Percentiles rank a stretch among this genome's conserved stretches.
These are phyloP conservation scores for Macadamia tetraphylla DNA, from an alignment of 164 flowering plant genomes.

Conservation along the genomic window DNA sequence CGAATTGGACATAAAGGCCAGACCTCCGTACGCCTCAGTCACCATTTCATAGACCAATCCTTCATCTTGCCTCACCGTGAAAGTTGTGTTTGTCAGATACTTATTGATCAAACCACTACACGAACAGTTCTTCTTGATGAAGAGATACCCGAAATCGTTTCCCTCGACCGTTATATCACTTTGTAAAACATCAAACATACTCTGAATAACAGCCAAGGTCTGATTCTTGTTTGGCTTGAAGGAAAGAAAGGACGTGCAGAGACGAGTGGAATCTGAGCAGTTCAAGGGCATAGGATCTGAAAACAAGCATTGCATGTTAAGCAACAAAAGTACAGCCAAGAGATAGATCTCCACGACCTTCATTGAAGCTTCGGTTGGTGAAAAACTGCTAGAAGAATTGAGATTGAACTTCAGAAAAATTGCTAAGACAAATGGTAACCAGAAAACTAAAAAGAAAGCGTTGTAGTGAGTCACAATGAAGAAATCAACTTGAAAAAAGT, in stretches of 20 bases:
- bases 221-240: slow-evolving; percentile 44
- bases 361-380: slow-evolving; percentile 9
- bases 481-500: too few relatives aligned
- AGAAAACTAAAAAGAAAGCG: too few relatives aligned
- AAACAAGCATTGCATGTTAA: background rate
- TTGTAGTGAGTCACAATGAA: too few relatives aligned
- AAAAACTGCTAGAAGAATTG: too few relatives aligned
- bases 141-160: slow-evolving; percentile 32
- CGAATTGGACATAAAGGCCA: slow-evolving; percentile 47
- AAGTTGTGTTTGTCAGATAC: slow-evolving; percentile 72
- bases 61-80: slow-evolving; percentile 43
- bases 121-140: slow-evolving; percentile 78
- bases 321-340: slow-evolving; percentile 18
- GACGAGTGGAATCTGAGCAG: slow-evolving; percentile 62
- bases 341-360: slow-evolving; percentile 1
- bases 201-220: slow-evolving; percentile 46
- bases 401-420: background rate
- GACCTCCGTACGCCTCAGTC: slow-evolving; percentile 51
- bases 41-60: slow-evolving; percentile 54
- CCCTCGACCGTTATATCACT: slow-evolving; percentile 52
- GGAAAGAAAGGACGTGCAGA: slow-evolving; percentile 79
- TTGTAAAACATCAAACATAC: slow-evolving; percentile 81
- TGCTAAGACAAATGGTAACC: too few relatives aligned
- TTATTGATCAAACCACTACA: slow-evolving; percentile 35
- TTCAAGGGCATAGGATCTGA: slow-evolving; percentile 47